Conservation (phyloP, 176 grass and related monocot species). For the Juncus inflexus region DNA sequence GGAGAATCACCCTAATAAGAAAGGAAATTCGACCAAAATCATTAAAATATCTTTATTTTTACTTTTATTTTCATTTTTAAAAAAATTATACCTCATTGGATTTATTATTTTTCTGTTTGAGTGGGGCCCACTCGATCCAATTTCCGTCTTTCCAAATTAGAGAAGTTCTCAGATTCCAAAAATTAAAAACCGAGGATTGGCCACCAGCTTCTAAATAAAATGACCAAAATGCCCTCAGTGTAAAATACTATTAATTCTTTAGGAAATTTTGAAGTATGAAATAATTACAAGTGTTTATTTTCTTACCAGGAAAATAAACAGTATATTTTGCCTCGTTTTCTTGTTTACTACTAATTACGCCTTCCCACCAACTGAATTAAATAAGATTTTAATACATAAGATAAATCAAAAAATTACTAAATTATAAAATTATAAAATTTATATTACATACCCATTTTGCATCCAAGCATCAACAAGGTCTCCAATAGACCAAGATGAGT, state of each 20-base stretch:
- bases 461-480: conserved; percentile 44
- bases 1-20: conserved; percentile 39
- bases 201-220: conserved; percentile 18
- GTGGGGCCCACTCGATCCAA: conserved; percentile 28
- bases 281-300: too few species aligned
- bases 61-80: background rate
- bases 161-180: conserved; percentile 38
- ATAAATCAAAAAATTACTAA: too few species aligned
- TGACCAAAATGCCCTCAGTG: background rate
- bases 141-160: conserved; percentile 38
- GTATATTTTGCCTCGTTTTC: conserved; percentile 37
- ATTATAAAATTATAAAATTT: background rate
- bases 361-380: conserved; percentile 41
- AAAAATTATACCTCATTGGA: conserved; percentile 28
- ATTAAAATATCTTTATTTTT: background rate
- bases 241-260: conserved; percentile 7
- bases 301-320: conserved; percentile 35
- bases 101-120: conserved; percentile 22
- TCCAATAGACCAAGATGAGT: conserved; percentile 36
- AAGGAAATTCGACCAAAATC: background rate
- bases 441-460: conserved; percentile 30
- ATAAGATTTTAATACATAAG: too few species aligned
- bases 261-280: background rate
- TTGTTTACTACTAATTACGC: conserved; percentile 34
- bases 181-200: conserved; percentile 28